A percentile compares a stretch with the other conserved stretches of the same genome.
Conservation (phyloP, 768 basidiomycete species). For the Holtermannia corniformis region DNA sequence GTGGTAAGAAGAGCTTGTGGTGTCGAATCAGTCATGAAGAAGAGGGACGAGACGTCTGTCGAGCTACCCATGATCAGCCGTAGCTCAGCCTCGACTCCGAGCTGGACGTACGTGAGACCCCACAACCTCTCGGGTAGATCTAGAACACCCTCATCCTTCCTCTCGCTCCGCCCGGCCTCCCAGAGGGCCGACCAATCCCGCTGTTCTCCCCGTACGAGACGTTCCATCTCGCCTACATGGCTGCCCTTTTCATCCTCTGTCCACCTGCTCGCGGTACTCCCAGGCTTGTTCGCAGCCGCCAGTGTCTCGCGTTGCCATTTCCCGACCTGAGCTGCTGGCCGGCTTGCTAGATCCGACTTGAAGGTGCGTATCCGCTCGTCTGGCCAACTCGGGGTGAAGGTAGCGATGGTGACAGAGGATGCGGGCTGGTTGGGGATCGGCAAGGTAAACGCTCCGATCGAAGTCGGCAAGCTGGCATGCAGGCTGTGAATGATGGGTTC, state of each 20-base stretch:
- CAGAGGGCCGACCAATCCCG: constrained; percentile 27
- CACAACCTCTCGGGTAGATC: constrained; percentile 16
- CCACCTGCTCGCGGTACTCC: neutral
- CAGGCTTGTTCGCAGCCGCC: neutral
- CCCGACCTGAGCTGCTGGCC: constrained; percentile 25
- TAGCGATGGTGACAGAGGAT: constrained; percentile 10
- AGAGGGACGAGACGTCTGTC: constrained; percentile 12
- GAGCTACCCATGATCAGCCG: neutral
- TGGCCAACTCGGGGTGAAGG: constrained; percentile 8
- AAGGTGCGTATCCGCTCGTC: constrained; percentile 4
- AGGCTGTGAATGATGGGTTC: neutral
- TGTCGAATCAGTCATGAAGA: constrained; percentile 21
- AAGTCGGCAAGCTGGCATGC: neutral
- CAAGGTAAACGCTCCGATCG: neutral
- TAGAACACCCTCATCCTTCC: neutral
- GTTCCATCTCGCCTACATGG: constrained; percentile 9
- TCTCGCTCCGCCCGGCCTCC: constrained; percentile 10
- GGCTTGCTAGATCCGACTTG: constrained; percentile 12
- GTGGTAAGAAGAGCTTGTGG: constrained; percentile 18
- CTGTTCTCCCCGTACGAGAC: neutral
- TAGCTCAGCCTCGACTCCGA: no score
- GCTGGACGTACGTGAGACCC: constrained; percentile 12
- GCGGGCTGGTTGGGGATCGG: neutral
- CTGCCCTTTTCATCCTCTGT: constrained; percentile 21
- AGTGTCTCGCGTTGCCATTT: constrained; percentile 15